Conservation (phyloP, 306 rosid genomes). For the Myrica gale region DNA sequence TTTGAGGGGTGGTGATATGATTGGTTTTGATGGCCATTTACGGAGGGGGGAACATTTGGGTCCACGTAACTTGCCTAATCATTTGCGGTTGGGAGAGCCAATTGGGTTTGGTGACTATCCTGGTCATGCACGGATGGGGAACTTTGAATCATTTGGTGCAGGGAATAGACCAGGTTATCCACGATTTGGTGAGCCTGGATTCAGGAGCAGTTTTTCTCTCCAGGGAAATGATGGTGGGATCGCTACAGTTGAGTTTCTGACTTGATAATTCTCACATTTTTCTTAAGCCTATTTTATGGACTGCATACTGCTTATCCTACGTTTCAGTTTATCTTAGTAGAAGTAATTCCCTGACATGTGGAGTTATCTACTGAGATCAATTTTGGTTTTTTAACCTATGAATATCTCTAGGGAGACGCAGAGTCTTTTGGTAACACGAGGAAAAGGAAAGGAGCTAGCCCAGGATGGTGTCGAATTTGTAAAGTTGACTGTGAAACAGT, state of each 20-base stretch:
- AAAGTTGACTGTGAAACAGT: constrained; percentile 93
- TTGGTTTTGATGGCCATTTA: constrained; percentile 61
- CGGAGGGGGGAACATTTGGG: constrained; percentile 66
- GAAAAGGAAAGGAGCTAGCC: constrained; percentile 69
- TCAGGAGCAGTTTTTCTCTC: constrained; percentile 85
- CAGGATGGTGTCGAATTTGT: constrained; percentile 99
- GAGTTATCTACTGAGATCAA: constrained; percentile 12
- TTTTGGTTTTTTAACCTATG: constrained; percentile 21
- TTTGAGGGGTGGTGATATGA: constrained; percentile 56
- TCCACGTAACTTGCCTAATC: constrained; percentile 60
- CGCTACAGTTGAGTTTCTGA: constrained; percentile 65
- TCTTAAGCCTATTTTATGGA: neutral
- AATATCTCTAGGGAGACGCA: constrained; percentile 61
- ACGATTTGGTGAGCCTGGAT: constrained; percentile 94
- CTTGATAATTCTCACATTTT: neutral
- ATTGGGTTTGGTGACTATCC: constrained; percentile 64
- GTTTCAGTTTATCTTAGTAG: neutral
- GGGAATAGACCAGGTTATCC: constrained; percentile 63
- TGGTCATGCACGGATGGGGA: constrained; percentile 60
- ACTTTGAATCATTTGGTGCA: constrained; percentile 60
- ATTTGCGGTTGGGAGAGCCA: constrained; percentile 59
- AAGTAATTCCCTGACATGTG: neutral
- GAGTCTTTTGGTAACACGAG: constrained; percentile 64
- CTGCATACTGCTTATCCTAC: too few relatives aligned
- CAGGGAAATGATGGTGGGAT: constrained; percentile 62